These are phyloP conservation scores for Microbotryum saponariae DNA, from an alignment of 1,284 basidiomycete species.

Conservation along the genomic window DNA sequence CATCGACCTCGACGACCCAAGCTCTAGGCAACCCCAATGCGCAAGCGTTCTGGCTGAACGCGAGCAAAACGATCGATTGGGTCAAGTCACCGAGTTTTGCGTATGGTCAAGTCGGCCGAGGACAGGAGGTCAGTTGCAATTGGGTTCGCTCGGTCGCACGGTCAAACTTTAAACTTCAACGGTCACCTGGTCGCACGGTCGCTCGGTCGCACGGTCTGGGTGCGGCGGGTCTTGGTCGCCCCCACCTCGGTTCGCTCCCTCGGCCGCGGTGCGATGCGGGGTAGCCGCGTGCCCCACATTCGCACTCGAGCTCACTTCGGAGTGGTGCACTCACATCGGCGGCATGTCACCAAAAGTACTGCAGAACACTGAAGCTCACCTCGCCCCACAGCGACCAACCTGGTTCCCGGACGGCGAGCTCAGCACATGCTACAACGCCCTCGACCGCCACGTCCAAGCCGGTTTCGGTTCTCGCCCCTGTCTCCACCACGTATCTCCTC, in stretches of 20 bases:
- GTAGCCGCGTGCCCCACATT: not conserved
- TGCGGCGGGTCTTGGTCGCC: no score
- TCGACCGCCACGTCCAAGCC: conserved; percentile 13
- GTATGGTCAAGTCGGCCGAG: not conserved
- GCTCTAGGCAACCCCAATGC: not conserved
- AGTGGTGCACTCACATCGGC: not conserved
- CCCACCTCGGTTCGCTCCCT: no score
- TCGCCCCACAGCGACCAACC: not conserved
- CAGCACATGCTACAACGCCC: conserved; percentile 13
- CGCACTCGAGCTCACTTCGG: not conserved
- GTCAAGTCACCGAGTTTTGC: conserved; percentile 5
- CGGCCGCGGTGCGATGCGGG: no score
- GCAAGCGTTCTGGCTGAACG: not conserved
- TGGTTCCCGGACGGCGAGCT: conserved; percentile 12
- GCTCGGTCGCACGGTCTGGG: no score
- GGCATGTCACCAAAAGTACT: no score
- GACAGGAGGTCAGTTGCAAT: not conserved
- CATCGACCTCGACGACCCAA: not conserved
- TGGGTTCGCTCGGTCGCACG: no score
- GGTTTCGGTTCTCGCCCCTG: not conserved
- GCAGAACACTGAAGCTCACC: no score
- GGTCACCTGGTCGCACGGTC: no score
- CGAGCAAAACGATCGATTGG: conserved; percentile 2
- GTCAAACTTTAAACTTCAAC: no score
- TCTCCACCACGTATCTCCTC: conserved; percentile 11